Evolutionary conservation across 2,329 filamentous ascomycete species (phyloP).

Genomic region (Fusarium sp.): DNA sequence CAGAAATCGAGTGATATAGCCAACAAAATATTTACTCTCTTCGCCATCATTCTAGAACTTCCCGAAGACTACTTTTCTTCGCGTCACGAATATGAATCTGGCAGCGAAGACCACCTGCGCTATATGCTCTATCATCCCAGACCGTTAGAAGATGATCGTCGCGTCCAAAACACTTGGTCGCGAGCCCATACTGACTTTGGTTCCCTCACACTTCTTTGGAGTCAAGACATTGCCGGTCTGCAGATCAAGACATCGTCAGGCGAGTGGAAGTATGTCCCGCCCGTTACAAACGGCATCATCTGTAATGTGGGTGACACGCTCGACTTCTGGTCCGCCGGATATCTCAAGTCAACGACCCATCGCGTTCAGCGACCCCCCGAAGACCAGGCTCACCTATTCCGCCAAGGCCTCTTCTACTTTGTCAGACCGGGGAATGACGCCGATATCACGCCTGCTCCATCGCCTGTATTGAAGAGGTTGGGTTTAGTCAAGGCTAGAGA

Average conservation of each 20-base stretch:
- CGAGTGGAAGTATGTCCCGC: constrained; percentile 66
- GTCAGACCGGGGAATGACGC: neutral
- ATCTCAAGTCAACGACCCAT: constrained; percentile 62
- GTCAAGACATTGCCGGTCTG: constrained; percentile 69
- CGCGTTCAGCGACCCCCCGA: constrained; percentile 60
- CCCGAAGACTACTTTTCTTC: neutral
- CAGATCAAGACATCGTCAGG: constrained; percentile 64
- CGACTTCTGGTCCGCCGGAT: constrained; percentile 63
- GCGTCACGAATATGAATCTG: neutral
- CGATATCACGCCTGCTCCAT: neutral
- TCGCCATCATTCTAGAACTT: neutral
- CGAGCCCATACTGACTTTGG: constrained; percentile 69
- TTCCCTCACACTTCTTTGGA: constrained; percentile 69
- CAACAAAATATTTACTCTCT: neutral
- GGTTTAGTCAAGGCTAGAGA: neutral
- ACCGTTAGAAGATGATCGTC: constrained; percentile 64
- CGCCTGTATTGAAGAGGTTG: neutral
- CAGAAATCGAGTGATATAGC: neutral
- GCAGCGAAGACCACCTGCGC: neutral
- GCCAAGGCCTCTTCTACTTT: neutral
- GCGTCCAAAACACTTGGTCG: constrained; percentile 55
- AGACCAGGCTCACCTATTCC: constrained; percentile 54
- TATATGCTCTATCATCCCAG: constrained; percentile 39
- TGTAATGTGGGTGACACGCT: constrained; percentile 67
- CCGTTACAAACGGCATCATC: constrained; percentile 64